Conservation (phyloP, 2,329 filamentous ascomycete genomes). For the Scedosporium dehoogii region DNA sequence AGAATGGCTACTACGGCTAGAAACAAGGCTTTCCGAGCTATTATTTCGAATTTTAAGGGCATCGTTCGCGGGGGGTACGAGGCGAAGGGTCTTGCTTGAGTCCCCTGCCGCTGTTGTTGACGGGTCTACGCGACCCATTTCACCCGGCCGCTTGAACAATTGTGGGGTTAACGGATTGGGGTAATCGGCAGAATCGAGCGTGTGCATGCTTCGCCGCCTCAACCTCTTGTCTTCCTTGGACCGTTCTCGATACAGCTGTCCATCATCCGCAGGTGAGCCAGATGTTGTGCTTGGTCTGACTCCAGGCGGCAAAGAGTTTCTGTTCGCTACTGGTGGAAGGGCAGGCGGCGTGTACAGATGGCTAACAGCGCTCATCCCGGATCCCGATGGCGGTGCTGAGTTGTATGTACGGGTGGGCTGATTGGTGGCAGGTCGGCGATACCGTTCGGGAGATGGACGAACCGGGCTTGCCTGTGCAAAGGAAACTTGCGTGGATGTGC, state of each 20-base stretch:
- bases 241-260: slow-evolving; percentile 15
- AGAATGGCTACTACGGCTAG: slow-evolving; percentile 47
- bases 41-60: slow-evolving; percentile 34
- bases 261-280: slow-evolving; percentile 2
- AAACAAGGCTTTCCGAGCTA: slow-evolving; percentile 56
- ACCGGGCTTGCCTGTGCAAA: slow-evolving; percentile 46
- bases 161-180: slow-evolving; percentile 25
- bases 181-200: slow-evolving; percentile 39
- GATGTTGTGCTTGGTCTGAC: slow-evolving; percentile 5
- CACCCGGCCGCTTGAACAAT: slow-evolving; percentile 14
- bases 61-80: slow-evolving; percentile 14
- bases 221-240: slow-evolving; percentile 64
- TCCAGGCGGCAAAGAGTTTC: background rate
- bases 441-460: slow-evolving; percentile 72
- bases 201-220: slow-evolving; percentile 74
- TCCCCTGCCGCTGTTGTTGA: background rate
- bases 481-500: slow-evolving; percentile 34
- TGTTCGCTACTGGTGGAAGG: slow-evolving; percentile 5
- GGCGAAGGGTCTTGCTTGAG: slow-evolving; percentile 26
- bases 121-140: background rate
- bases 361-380: slow-evolving; percentile 14
- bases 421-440: slow-evolving; percentile 55
- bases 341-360: slow-evolving; percentile 11
- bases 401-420: slow-evolving; percentile 28
- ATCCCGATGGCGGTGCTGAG: slow-evolving; percentile 22